Base-by-base conservation (phyloP, 306 rosid species). In the Arachis stenosperma region DNA sequence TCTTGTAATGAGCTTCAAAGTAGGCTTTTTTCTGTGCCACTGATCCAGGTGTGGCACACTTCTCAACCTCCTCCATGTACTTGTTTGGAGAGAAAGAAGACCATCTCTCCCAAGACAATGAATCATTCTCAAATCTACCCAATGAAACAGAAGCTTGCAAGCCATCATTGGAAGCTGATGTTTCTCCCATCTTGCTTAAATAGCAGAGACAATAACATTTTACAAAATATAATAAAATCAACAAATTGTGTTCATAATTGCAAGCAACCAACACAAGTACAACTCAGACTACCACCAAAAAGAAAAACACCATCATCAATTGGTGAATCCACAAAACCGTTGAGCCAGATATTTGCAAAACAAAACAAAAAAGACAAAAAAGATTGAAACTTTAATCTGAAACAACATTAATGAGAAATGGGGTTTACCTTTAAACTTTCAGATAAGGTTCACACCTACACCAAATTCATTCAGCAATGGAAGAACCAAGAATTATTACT, bases 71-170 rank as follows among this genome's bases (percentile, higher is more conserved):
- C 74, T 94, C 98, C 79, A 94, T 80, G 77, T 94, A 94, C 89
- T 88, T 94, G 22, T 94, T 94, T 0, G 95, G 95, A 17, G 97
- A 94, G 60, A 94, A 94, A 47, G 98, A 67, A 5, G 98, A 94
- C 96, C 96, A 94, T 85, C 88, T 94, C 89, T 94, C 98, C 98
- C 97, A 94, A 43, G 97, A 89, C 69, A 94, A 79, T 5, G 96
- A 83, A 80, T 91, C 97, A 66, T 85, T 91, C 90, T 89, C 97
- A 75, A 94, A 94, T 76, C 92, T 84, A 44, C 98, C 98, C 69
- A 94, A 94, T 0, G 98, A 94, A 76, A 94, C 89, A 22, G 98
- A 94, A 77, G 89, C 93, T 76, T 94, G 96, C 80, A 94, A 68
- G 43, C 71, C 75, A 63, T 94, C 61, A 73, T 84, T 85, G 50